Conservation (phyloP, 2,329 filamentous ascomycete genomes). For the Ophiocordyceps camponoti-floridani region DNA sequence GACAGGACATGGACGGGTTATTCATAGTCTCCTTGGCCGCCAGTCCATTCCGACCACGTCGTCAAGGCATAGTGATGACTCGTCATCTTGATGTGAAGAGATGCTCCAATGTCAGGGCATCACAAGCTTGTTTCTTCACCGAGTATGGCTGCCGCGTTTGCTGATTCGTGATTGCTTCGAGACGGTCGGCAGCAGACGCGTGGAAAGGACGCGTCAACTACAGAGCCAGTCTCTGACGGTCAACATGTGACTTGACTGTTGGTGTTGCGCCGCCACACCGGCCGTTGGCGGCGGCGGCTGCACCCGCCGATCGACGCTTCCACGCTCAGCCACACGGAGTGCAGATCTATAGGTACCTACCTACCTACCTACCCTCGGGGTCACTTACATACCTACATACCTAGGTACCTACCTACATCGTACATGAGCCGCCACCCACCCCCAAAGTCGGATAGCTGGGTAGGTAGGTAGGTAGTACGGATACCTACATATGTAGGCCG, state of each 20-base stretch:
- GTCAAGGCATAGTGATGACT: not conserved
- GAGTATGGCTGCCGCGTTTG: not conserved
- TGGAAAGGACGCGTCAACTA: too few species aligned
- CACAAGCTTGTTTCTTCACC: not conserved
- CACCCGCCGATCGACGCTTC: not conserved
- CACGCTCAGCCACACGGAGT: not conserved
- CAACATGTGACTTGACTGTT: too few species aligned
- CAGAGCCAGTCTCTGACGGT: too few species aligned
- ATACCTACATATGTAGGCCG: too few species aligned
- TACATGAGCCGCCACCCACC: not conserved
- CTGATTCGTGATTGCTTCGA: not conserved
- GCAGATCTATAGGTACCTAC: not conserved
- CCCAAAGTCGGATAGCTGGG: not conserved
- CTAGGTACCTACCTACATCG: not conserved
- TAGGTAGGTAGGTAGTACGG: too few species aligned
- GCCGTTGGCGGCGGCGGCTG: too few species aligned
- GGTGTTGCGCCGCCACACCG: too few species aligned
- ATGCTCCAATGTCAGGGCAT: too few species aligned
- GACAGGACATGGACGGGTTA: not conserved
- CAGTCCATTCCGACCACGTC: not conserved
- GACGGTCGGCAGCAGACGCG: too few species aligned
- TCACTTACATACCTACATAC: too few species aligned
- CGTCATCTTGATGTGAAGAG: not conserved
- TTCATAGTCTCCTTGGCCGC: not conserved
- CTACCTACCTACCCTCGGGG: not conserved